A percentile compares a stretch with the other conserved stretches of the same genome.
These are phyloP conservation scores for Euphrasia confusa DNA, from an alignment of 257 asterid species.

Conservation along the genomic window DNA sequence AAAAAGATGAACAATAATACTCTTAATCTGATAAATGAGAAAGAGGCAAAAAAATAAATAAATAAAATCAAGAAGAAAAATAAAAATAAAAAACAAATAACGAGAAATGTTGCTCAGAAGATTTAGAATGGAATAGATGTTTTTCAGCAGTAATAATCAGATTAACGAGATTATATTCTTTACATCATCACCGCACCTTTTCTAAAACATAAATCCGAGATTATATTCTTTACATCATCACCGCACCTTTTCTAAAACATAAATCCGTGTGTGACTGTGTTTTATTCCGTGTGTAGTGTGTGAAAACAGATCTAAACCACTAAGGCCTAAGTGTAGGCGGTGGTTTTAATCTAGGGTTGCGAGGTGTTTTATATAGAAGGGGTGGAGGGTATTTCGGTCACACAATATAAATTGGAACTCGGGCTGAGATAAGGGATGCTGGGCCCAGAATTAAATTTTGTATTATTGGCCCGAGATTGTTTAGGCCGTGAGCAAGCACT, in stretches of 20 bases:
- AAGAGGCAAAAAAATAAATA: too few species aligned
- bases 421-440: too few species aligned
- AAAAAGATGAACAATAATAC: too few species aligned
- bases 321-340: not conserved
- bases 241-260: too few species aligned
- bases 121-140: conserved; percentile 34
- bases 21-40: too few species aligned
- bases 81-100: not conserved
- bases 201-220: too few species aligned
- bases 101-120: conserved; percentile 33
- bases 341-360: not conserved
- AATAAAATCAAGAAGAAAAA: not conserved
- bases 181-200: conserved; percentile 38
- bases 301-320: not conserved
- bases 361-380: not conserved
- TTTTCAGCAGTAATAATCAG: conserved; percentile 33
- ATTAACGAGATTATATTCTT: conserved; percentile 38
- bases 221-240: too few species aligned
- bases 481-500: too few species aligned
- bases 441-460: too few species aligned
- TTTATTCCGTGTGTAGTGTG: not conserved
- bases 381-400: not conserved
- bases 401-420: too few species aligned
- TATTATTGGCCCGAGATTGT: too few species aligned
- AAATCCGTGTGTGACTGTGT: too few species aligned